Evolutionary conservation across 2,329 filamentous ascomycete species (phyloP).

Genomic region (Sordariomycetes sp.): DNA sequence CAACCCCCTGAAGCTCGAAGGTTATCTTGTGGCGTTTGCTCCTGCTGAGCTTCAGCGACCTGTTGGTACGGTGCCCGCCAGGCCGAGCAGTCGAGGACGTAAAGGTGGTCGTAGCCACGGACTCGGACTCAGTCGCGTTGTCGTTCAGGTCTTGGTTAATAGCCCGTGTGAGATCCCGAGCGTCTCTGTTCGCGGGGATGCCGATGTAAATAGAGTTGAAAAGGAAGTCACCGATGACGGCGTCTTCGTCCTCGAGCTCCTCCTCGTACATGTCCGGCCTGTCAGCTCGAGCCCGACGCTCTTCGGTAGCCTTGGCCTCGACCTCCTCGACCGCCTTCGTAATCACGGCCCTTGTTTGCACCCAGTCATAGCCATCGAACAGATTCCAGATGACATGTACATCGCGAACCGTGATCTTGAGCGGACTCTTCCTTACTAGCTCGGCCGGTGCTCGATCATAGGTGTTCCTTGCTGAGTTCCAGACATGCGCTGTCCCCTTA

Average conservation of each 20-base stretch:
- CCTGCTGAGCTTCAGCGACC: slow-evolving; percentile 64
- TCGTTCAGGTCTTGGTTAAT: slow-evolving; percentile 89
- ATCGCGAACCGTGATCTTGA: slow-evolving; percentile 71
- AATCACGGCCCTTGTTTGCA: slow-evolving; percentile 74
- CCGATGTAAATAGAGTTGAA: slow-evolving; percentile 99
- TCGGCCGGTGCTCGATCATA: slow-evolving; percentile 57
- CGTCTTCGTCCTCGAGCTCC: slow-evolving; percentile 70
- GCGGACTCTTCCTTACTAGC: slow-evolving; percentile 55
- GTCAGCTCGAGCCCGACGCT: slow-evolving; percentile 45
- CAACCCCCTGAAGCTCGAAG: slow-evolving; percentile 80
- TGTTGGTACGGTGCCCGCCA: slow-evolving; percentile 27
- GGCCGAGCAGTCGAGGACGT: slow-evolving; percentile 46
- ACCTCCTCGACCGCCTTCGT: slow-evolving; percentile 81
- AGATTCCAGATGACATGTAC: slow-evolving; percentile 96
- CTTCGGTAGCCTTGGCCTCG: slow-evolving; percentile 70
- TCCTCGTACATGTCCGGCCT: slow-evolving; percentile 43
- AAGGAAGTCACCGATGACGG: slow-evolving; percentile 83
- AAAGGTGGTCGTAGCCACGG: slow-evolving; percentile 65
- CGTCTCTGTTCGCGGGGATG: slow-evolving; percentile 77
- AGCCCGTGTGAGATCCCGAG: slow-evolving; percentile 65
- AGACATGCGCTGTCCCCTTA: slow-evolving; percentile 59
- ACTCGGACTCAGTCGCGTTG: slow-evolving; percentile 78
- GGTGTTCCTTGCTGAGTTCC: slow-evolving; percentile 67
- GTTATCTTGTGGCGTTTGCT: slow-evolving; percentile 93
- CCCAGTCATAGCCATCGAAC: slow-evolving; percentile 97